A percentile compares a stretch with the other conserved stretches of the same genome.
Evolutionary conservation across 495 filamentous ascomycete genomes (phyloP).

Genomic region (Rhizodiscina lignyota): DNA sequence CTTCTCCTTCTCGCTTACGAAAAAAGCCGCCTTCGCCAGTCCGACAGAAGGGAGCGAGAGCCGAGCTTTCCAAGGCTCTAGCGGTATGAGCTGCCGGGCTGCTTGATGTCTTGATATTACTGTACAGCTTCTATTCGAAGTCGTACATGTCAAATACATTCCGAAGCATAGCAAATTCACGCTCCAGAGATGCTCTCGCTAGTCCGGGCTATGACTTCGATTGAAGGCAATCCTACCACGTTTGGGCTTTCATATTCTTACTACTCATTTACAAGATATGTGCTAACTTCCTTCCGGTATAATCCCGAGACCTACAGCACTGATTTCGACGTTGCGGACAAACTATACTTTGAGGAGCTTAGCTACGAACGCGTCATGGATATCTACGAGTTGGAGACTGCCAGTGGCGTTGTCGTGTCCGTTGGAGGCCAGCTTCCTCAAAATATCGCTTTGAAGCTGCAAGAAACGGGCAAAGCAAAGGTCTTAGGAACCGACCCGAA

Average conservation of each 20-base stretch:
- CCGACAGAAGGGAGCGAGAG: constrained; percentile 1
- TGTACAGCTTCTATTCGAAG: too few relatives aligned
- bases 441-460: constrained; percentile 91
- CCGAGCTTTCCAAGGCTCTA: too few relatives aligned
- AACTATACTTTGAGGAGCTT: constrained; percentile 91
- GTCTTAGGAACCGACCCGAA: constrained; percentile 80
- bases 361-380: constrained; percentile 98
- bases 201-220: too few relatives aligned
- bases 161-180: too few relatives aligned
- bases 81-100: too few relatives aligned
- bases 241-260: too few relatives aligned
- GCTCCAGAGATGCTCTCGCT: too few relatives aligned
- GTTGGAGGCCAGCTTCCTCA: constrained; percentile 93
- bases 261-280: neutral
- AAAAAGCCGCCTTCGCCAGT: too few relatives aligned
- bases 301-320: constrained; percentile 59
- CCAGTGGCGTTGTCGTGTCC: constrained; percentile 81
- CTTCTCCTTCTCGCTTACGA: too few relatives aligned
- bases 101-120: too few relatives aligned
- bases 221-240: too few relatives aligned
- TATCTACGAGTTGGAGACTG: constrained; percentile 86
- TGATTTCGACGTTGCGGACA: constrained; percentile 89
- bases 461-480: constrained; percentile 75
- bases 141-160: too few relatives aligned
- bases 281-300: constrained; percentile 4